These are phyloP conservation scores for Thalia dealbata DNA, from an alignment of 176 grass and related monocot genomes.

Conservation along the genomic window DNA sequence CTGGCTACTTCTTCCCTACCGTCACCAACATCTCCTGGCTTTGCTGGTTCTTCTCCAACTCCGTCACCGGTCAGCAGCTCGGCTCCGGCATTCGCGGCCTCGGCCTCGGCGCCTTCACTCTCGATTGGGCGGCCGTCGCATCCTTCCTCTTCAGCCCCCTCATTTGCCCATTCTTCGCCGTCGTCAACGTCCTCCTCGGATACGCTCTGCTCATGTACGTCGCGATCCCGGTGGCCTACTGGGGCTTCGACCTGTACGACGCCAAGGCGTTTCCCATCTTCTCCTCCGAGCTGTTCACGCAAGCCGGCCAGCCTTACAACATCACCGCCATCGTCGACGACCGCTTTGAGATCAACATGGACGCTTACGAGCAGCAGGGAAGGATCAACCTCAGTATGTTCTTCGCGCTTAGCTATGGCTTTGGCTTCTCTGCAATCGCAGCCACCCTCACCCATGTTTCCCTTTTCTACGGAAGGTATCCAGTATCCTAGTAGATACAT, in stretches of 20 bases:
- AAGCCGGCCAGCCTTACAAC: slow-evolving; percentile 37
- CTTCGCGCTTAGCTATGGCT: slow-evolving; percentile 58
- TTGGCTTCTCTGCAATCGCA: slow-evolving; percentile 73
- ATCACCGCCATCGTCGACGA: slow-evolving; percentile 70
- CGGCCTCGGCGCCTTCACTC: slow-evolving; percentile 56
- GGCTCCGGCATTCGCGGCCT: slow-evolving; percentile 73
- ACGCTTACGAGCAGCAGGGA: slow-evolving; percentile 46
- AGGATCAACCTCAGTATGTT: slow-evolving; percentile 73
- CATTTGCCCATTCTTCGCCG: slow-evolving; percentile 66
- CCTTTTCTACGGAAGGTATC: slow-evolving; percentile 74
- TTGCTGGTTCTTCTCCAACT: slow-evolving; percentile 68
- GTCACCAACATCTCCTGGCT: slow-evolving; percentile 62
- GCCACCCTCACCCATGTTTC: slow-evolving; percentile 54
- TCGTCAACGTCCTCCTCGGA: slow-evolving; percentile 51
- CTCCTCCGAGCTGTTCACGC: slow-evolving; percentile 55
- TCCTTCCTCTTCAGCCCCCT: slow-evolving; percentile 71
- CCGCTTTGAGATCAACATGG: slow-evolving; percentile 50
- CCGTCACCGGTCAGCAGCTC: slow-evolving; percentile 68
- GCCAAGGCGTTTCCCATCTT: slow-evolving; percentile 56
- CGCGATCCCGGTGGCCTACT: slow-evolving; percentile 43
- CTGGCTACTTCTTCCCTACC: slow-evolving; percentile 66
- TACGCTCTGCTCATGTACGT: slow-evolving; percentile 53
- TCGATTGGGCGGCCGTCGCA: slow-evolving; percentile 59
- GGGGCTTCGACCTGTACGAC: slow-evolving; percentile 50
- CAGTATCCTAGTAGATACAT: no score